phyloP scores from a whole-genome alignment of 495 filamentous ascomycete genomes.

The Aspergillus cavernicola region DNA sequence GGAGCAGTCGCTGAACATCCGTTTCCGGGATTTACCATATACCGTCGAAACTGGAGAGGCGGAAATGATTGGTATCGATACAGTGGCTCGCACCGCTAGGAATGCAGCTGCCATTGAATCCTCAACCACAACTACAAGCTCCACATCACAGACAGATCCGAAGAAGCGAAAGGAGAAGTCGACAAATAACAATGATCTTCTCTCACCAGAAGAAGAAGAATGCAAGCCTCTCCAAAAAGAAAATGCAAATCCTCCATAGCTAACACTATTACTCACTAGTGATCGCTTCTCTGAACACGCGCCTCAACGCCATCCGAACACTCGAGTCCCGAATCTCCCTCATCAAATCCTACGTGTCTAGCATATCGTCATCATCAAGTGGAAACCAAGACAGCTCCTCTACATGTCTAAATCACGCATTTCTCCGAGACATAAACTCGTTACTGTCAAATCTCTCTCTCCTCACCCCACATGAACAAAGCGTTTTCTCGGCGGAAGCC shows the following conservation, averaged over 20 bases:
- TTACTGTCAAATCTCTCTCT: conserved; percentile 53
- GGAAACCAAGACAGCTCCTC: conserved; percentile 18
- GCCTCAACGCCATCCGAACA: conserved; percentile 89
- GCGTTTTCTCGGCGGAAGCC: conserved; percentile 57
- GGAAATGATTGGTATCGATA: conserved; percentile 96
- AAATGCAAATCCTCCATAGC: background rate
- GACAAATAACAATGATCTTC: conserved; percentile 38
- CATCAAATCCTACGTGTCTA: conserved; percentile 74
- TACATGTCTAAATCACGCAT: conserved; percentile 37
- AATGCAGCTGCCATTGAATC: conserved; percentile 61
- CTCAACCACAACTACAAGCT: conserved; percentile 11
- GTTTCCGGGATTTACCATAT: conserved; percentile 81
- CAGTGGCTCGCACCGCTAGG: conserved; percentile 75
- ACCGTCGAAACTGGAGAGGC: conserved; percentile 89
- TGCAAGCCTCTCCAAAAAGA: conserved; percentile 33
- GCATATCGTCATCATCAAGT: conserved; percentile 60
- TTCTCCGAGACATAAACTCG: conserved; percentile 56
- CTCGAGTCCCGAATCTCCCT: conserved; percentile 79
- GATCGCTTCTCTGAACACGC: conserved; percentile 70
- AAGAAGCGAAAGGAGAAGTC: conserved; percentile 31
- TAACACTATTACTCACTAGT: conserved; percentile 38
- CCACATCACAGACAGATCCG: conserved; percentile 7
- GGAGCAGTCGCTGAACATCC: conserved; percentile 51
- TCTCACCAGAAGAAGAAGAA: conserved; percentile 80
- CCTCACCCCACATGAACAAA: conserved; percentile 47